phyloP scores from a whole-genome alignment of 192 early-diverging fungal species.

The Dissophora globulifera region DNA sequence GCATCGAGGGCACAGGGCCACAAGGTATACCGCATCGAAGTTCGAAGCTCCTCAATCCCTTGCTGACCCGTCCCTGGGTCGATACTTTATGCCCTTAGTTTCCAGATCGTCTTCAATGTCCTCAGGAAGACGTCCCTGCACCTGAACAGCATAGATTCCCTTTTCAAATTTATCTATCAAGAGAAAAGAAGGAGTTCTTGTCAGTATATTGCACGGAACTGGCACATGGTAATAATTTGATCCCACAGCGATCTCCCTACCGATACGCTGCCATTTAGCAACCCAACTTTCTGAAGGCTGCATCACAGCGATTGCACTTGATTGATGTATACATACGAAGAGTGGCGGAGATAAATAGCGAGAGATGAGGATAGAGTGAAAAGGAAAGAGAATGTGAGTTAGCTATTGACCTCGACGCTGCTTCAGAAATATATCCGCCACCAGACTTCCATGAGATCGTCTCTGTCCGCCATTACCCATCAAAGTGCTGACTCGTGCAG shows the following conservation, averaged over 20 bases:
- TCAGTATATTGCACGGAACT: too few species aligned
- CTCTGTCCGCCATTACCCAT: slow-evolving; percentile 63
- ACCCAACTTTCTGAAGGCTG: slow-evolving; percentile 82
- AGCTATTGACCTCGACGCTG: too few species aligned
- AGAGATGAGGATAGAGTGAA: background rate
- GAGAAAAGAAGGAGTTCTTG: too few species aligned
- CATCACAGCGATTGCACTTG: slow-evolving; percentile 75
- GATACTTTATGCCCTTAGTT: slow-evolving; percentile 72
- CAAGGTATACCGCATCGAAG: too few species aligned
- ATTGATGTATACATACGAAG: too few species aligned
- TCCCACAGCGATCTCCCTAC: slow-evolving; percentile 56
- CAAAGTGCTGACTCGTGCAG: slow-evolving; percentile 82
- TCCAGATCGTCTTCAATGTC: slow-evolving; percentile 79
- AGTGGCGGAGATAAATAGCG: background rate
- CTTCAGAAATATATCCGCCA: too few species aligned
- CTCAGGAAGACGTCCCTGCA: slow-evolving; percentile 77
- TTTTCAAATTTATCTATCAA: slow-evolving; percentile 69
- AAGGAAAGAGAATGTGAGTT: background rate
- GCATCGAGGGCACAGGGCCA: too few species aligned
- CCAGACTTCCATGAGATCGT: too few species aligned
- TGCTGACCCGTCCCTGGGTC: slow-evolving; percentile 59
- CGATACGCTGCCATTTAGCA: slow-evolving; percentile 74
- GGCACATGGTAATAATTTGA: too few species aligned
- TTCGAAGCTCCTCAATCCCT: too few species aligned
- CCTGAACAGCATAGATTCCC: slow-evolving; percentile 82